Evolutionary conservation across 1,284 basidiomycete species (phyloP), one percentile per base, ranked within the genome.

Genomic region (Porodaedalea pini): DNA sequence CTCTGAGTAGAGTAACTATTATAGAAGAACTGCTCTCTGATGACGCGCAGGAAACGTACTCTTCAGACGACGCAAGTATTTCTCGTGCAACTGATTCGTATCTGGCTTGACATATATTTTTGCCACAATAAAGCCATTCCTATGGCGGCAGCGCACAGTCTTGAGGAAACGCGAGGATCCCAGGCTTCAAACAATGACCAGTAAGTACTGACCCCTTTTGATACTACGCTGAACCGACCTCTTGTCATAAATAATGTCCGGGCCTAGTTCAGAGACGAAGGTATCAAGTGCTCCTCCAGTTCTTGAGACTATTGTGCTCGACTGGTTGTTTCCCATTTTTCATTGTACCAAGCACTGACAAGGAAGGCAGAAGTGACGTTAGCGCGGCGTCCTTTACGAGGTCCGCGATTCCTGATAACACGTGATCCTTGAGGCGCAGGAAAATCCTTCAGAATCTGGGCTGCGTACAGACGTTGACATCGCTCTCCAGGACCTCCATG

Each of bases 161-260:
- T 98, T 98, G 63, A 99, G 82, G 69, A 98, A 98, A 17, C 96
- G 87, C 6, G 95, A 90, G n/a, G 91, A 86, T 41, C 88, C 94
- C 69, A 95, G 77, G 69, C 91, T 93, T 62, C 13, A 50, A 32
- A 43, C 45, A 41, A 56, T 41, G 60, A 36, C 51, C 31, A 34
- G 25, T 51, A 32, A 56, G 31, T 41, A 34, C 34, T 19, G n/a
- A 21, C 34, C 36, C 8, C 40, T 32, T 1, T n/a, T 45, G 29
- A 45, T 47, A 8, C 17, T 5, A 23, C 21, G 47, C 23, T 36
- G 21, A 17, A 66, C 77, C 51, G 60, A 94, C 94, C 90, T 93
- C 77, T 91, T 90, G 69, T 97, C 94, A 67, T 95, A 96, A 3
- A 89, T 79, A 17, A 96, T 80, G 68, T 96, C 93, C 13, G 80